A percentile compares a stretch with the other conserved stretches of the same genome.
Conservation (phyloP, 495 filamentous ascomycete species). For the Rhypophila decipiens region DNA sequence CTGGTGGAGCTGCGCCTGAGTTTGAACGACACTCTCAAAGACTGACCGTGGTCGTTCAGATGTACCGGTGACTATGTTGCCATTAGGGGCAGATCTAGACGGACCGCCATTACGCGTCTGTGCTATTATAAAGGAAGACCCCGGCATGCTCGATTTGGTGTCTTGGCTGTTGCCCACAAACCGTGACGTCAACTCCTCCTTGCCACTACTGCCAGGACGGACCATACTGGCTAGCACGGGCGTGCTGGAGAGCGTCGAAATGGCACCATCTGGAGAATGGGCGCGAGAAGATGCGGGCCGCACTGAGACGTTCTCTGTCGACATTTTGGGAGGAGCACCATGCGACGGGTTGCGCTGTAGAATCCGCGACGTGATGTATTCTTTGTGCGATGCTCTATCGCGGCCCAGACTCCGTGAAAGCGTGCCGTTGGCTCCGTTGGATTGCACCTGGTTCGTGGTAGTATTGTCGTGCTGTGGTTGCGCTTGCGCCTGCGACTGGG, state of each 20-base stretch:
- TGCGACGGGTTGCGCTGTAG: slow-evolving; percentile 51
- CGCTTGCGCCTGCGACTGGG: slow-evolving; percentile 1
- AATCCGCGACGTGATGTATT: slow-evolving; percentile 52
- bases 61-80: slow-evolving; percentile 6
- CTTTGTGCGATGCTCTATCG: slow-evolving; percentile 28
- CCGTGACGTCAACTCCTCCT: slow-evolving; percentile 43
- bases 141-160: slow-evolving; percentile 23
- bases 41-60: slow-evolving; percentile 21
- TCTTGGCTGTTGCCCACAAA: slow-evolving; percentile 41
- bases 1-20: slow-evolving; percentile 11
- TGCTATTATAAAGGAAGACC: slow-evolving; percentile 22
- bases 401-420: slow-evolving; percentile 12
- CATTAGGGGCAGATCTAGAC: slow-evolving; percentile 1
- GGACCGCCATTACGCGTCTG: slow-evolving; percentile 10
- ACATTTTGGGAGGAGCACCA: slow-evolving; percentile 55
- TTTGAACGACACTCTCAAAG: neutral
- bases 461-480: too few species aligned
- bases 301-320: slow-evolving; percentile 47
- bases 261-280: slow-evolving; percentile 25
- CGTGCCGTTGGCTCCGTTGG: slow-evolving; percentile 2
- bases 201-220: slow-evolving; percentile 38
- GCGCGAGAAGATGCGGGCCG: slow-evolving; percentile 30
- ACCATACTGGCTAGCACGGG: slow-evolving; percentile 18
- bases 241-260: slow-evolving; percentile 20
- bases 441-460: slow-evolving; percentile 3